Evolutionary conservation across 78 protist species (phyloP).

Genomic region (Monocercomonoides exilis): DNA sequence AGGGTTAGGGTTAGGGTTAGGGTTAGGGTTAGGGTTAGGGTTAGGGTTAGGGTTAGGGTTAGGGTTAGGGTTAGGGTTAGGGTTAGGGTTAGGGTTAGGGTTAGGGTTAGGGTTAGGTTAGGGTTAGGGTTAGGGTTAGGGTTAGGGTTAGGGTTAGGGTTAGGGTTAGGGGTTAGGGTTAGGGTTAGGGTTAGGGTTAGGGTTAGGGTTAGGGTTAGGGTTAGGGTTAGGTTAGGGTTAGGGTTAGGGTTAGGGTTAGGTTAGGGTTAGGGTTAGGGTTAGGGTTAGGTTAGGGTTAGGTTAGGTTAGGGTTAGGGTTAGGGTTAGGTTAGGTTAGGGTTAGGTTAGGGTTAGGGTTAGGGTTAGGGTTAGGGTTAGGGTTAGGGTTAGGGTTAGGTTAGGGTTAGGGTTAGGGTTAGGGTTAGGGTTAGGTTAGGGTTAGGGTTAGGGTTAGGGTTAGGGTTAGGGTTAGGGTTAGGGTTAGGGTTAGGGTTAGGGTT

Average conservation of each 20-base stretch:
- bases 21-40: constrained; percentile 7
- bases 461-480: constrained; percentile 7
- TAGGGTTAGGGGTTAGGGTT: background rate
- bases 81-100: constrained; percentile 7
- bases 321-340: background rate
- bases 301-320: background rate
- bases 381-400: background rate
- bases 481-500: constrained; percentile 5
- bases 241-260: background rate
- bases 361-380: background rate
- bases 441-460: constrained; percentile 1
- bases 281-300: background rate
- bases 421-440: constrained; percentile 2
- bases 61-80: constrained; percentile 6
- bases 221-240: background rate
- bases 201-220: constrained; percentile 7
- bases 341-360: background rate
- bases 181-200: constrained; percentile 6
- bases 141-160: background rate
- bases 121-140: background rate
- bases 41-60: constrained; percentile 5
- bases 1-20: constrained; percentile 1
- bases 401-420: background rate
- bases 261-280: background rate
- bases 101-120: background rate